Conservation (phyloP, 768 basidiomycete species). For the Trametes cubensis region DNA sequence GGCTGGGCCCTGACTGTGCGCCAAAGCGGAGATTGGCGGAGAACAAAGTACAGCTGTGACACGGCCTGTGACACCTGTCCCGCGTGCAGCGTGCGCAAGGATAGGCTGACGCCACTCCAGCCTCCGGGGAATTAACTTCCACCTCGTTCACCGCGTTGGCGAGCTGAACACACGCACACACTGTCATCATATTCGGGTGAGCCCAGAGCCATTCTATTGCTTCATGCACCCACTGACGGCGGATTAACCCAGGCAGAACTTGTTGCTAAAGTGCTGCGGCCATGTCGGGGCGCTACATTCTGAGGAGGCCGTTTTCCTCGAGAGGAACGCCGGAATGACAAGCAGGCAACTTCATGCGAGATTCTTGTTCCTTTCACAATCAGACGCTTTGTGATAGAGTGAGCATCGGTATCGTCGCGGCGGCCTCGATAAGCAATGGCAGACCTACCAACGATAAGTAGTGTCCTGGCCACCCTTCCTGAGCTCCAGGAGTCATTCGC, state of each 20-base stretch:
- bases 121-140: neutral
- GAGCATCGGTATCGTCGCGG: neutral
- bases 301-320: too few relatives aligned
- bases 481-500: neutral
- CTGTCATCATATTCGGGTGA: neutral
- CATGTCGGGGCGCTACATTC: too few relatives aligned
- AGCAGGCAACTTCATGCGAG: neutral
- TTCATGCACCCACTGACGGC: too few relatives aligned
- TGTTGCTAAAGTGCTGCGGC: too few relatives aligned
- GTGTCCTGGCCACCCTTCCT: neutral
- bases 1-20: slow-evolving; percentile 6
- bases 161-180: neutral
- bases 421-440: slow-evolving; percentile 3
- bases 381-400: neutral
- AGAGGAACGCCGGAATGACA: too few relatives aligned
- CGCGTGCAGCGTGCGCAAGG: neutral
- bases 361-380: neutral
- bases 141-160: neutral
- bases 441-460: neutral
- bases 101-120: neutral
- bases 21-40: slow-evolving; percentile 20
- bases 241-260: too few relatives aligned
- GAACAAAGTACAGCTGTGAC: slow-evolving; percentile 10
- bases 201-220: too few relatives aligned
- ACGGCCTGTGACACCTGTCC: slow-evolving; percentile 8